Percentiles rank a stretch among this genome's conserved stretches.
These are phyloP conservation scores for Acer saccharum DNA, from an alignment of 345 rosid species.

Conservation along the genomic window DNA sequence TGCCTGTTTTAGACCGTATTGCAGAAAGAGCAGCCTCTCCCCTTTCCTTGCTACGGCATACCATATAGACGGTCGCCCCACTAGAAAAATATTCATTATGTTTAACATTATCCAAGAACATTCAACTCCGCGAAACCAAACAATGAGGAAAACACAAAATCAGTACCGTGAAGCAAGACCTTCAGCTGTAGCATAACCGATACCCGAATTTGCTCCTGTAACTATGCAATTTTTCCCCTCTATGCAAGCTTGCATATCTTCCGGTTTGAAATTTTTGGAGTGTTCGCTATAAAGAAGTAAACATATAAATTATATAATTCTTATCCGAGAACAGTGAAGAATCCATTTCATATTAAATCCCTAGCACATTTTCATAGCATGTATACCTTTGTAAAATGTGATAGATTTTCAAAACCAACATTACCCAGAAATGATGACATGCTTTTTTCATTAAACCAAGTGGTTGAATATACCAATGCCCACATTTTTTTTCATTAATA, in stretches of 20 bases:
- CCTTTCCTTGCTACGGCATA: slow-evolving; percentile 81
- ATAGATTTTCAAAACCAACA: not conserved
- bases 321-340: too few relatives aligned
- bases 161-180: slow-evolving; percentile 89
- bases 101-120: not conserved
- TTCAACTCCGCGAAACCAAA: slow-evolving; percentile 3
- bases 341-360: not conserved
- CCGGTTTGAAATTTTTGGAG: slow-evolving; percentile 64
- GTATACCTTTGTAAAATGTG: not conserved
- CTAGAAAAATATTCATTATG: slow-evolving; percentile 31
- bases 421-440: not conserved
- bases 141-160: slow-evolving; percentile 13
- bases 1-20: slow-evolving; percentile 71
- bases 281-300: slow-evolving; percentile 49
- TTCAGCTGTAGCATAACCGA: slow-evolving; percentile 89
- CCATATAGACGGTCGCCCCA: slow-evolving; percentile 85
- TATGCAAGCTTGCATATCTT: slow-evolving; percentile 60
- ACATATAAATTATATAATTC: not conserved
- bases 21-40: slow-evolving; percentile 85
- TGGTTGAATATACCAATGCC: too few relatives aligned
- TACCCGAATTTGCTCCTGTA: slow-evolving; percentile 95
- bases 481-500: too few relatives aligned
- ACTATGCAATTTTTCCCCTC: slow-evolving; percentile 83
- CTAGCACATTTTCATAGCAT: not conserved
- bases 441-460: too few relatives aligned